Base-by-base conservation (phyloP, 345 rosid genomes). In the Salix arbutifolia region DNA sequence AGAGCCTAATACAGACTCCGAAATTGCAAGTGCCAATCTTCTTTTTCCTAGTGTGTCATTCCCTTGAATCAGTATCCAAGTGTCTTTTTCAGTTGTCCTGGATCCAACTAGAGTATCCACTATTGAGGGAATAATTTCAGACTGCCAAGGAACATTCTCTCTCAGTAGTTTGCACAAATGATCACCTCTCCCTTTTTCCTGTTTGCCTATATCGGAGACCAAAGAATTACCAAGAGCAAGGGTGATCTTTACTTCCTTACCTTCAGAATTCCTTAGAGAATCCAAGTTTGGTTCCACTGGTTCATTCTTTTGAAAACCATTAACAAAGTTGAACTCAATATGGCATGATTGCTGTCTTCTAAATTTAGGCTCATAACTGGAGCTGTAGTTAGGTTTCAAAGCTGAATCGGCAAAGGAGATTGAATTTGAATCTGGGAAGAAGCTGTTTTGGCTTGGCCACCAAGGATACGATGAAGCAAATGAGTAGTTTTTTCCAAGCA, bases 71-170 rank as follows among this genome's bases (percentile, higher is more conserved):
- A 92, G 80, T 26, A 94, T 40, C 96, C 96, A 91, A 31, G 78
- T 78, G 26, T 82, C 92, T 33, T 79, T 80, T 77, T 56, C 76
- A 33, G 46, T 68, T 28, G 85, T 84, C 44, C 77, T 80, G 56
- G 80, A 75, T 70, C 85, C 72, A 14, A 62, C 72, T 82, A 94
- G 69, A 70, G 83, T 84, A 69, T 86, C 88, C 8, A 80, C 84
- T 42, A 94, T 82, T 35, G 91, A 82, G 69, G 85, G 85, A 78
- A 94, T 75, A 58, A 65, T 74, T 67, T 90, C 90, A 35, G 61
- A 84, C 78, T 94, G 96, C 97, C 97, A 92, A 30, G 96, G 91
- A 40, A 92, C 86, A 71, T 85, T 91, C 78, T 89, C 89, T 60
- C 83, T 87, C 76, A 94, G 84, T 77, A 83, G 52, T 77, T 84